Evolutionary conservation across 2,329 filamentous ascomycete genomes (phyloP), one percentile per base, ranked within the genome.

Genomic region (Fusarium praegraminearum): DNA sequence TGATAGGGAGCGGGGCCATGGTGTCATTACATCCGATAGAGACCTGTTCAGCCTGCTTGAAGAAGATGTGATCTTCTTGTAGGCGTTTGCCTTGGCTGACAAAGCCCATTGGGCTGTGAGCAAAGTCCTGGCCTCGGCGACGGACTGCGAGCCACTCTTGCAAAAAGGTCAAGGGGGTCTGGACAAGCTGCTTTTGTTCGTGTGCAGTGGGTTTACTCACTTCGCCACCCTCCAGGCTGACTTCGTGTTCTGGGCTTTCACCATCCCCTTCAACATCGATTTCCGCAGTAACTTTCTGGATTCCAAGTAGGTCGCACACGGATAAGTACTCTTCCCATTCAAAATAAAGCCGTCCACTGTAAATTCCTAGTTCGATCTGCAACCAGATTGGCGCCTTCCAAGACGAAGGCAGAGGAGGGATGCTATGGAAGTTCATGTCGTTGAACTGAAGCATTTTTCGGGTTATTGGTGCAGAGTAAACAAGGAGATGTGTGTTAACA

Each of bases 321-420:
- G 61, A 40, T 1, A 62, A 46, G 46, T 84, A 81, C 45, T 90
- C 86, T 0, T 78, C 67, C 76, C 80, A 87, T 0, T 84, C 80
- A 54, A 90, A 84, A 69, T 91, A 91, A 0, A 91, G 79, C 0
- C 88, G 82, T 0, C 89, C 90, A 0, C 87, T 80, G 56, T 90
- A 84, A 10, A 91, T 80, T 0, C 89, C 89, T 0, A 91, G 73
- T 70, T 91, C 86, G 1, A 86, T 80, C 1, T 76, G 80, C 0
- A 91, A 77, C 86, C 86, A 89, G 0, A 66, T 44, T 0, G 89
- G 87, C 0, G 83, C 77, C 3, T 69, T 61, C 82, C 83, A 87
- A 2, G 69, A 66, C 0, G 33, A 4, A 0, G 86, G 82, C 0
- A 90, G 76, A 0, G 76, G 30, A 0, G 90, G 89, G 2, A 87